Conservation (phyloP, 441 rosid species). For the Corymbia calophylla region DNA sequence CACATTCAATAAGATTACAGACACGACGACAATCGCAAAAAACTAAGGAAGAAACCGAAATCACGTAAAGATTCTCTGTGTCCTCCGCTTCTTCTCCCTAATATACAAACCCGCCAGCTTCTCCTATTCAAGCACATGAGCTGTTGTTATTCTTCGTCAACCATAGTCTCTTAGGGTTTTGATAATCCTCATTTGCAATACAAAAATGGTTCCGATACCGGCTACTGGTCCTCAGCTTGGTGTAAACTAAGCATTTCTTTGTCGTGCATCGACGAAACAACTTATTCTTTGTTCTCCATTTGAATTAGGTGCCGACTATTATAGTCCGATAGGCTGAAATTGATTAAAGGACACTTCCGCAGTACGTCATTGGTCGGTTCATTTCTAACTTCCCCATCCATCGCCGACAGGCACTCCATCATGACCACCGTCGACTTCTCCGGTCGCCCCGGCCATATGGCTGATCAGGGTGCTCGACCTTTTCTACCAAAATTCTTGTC, state of each 20-base stretch:
- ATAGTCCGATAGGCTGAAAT: background rate
- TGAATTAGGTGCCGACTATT: background rate
- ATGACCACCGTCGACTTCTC: background rate
- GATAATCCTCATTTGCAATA: background rate
- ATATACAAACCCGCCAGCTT: background rate
- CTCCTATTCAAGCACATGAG: background rate
- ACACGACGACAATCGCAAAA: background rate
- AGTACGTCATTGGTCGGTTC: background rate
- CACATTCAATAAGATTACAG: background rate
- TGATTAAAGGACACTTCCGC: background rate
- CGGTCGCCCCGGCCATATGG: background rate
- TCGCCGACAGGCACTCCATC: background rate
- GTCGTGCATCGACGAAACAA: background rate
- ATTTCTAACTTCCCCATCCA: background rate
- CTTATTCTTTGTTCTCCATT: no score
- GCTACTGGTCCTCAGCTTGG: background rate
- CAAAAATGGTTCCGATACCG: background rate
- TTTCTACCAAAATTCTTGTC: background rate
- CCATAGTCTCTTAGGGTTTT: background rate
- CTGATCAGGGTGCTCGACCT: background rate
- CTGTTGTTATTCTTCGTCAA: background rate
- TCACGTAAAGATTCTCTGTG: background rate
- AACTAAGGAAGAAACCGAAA: background rate
- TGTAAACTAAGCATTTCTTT: background rate
- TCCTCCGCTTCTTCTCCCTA: background rate